Conservation (phyloP, 805 yeast species). For the Saccharomycopsis vini region DNA sequence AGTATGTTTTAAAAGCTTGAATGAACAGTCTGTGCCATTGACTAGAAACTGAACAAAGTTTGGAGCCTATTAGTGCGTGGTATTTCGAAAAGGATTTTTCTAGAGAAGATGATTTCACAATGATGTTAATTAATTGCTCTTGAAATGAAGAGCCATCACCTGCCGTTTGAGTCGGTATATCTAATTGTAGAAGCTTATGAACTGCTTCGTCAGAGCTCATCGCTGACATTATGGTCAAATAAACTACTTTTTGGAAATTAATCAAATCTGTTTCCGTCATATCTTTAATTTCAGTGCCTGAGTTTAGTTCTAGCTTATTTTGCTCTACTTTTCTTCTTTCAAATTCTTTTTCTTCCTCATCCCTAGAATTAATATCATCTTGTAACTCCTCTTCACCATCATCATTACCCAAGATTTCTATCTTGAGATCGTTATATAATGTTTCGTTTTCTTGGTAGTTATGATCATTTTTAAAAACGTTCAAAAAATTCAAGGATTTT, state of each 20-base stretch:
- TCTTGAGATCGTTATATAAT: constrained; percentile 34
- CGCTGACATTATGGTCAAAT: constrained; percentile 78
- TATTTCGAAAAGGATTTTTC: constrained; percentile 81
- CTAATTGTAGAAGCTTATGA: constrained; percentile 61
- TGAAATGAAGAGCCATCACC: constrained; percentile 7
- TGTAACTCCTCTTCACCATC: constrained; percentile 20
- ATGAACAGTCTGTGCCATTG: constrained; percentile 53
- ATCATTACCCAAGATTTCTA: constrained; percentile 38
- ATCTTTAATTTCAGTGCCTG: constrained; percentile 45
- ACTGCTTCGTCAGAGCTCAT: constrained; percentile 90
- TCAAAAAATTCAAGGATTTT: constrained; percentile 37
- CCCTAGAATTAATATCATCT: constrained; percentile 15
- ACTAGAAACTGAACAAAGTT: constrained; percentile 41
- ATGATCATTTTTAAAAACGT: constrained; percentile 43
- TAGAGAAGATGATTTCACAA: constrained; percentile 49
- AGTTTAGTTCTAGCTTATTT: constrained; percentile 16
- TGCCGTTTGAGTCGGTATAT: constrained; percentile 8
- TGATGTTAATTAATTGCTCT: constrained; percentile 16
- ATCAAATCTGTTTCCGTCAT: constrained; percentile 57
- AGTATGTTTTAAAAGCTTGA: constrained; percentile 45
- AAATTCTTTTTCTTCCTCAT: constrained; percentile 38
- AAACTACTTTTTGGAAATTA: constrained; percentile 66
- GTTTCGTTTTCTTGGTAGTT: constrained; percentile 42
- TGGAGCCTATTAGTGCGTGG: constrained; percentile 70
- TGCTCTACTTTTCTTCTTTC: constrained; percentile 31